Evolutionary conservation across 1,139 yeast species (phyloP).

Genomic region (Meyerozyma carpophila): DNA sequence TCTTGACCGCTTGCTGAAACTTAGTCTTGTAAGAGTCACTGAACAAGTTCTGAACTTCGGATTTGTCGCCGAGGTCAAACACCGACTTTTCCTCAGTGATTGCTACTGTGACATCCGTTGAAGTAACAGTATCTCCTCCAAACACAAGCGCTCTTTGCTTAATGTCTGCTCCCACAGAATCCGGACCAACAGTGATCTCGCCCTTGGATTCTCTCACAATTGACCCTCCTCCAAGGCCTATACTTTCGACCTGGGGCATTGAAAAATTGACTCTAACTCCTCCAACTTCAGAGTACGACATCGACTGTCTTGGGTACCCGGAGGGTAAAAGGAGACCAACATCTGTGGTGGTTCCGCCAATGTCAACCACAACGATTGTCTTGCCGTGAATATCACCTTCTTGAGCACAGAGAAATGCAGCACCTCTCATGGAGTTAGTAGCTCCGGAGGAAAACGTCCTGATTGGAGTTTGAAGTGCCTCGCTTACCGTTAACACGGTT

Average conservation of each 20-base stretch:
- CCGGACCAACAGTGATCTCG: constrained; percentile 31
- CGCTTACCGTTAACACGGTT: constrained; percentile 29
- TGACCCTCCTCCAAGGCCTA: constrained; percentile 43
- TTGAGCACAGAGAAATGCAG: constrained; percentile 30
- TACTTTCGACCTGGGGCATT: constrained; percentile 40
- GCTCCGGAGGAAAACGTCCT: constrained; percentile 41
- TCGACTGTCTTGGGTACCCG: constrained; percentile 36
- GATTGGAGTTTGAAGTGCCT: constrained; percentile 30
- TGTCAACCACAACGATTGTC: constrained; percentile 30
- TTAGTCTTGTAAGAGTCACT: constrained; percentile 2
- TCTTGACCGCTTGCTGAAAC: constrained; percentile 17
- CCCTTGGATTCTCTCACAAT: constrained; percentile 21
- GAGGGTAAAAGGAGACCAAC: constrained; percentile 32
- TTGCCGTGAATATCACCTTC: constrained; percentile 19
- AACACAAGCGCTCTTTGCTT: constrained; percentile 21
- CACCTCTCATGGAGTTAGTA: constrained; percentile 43
- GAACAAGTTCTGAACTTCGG: constrained; percentile 8
- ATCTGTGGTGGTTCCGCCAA: constrained; percentile 44
- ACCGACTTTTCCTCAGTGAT: constrained; percentile 5
- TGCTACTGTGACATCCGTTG: constrained; percentile 31
- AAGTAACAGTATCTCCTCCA: constrained; percentile 30
- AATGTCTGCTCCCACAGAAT: constrained; percentile 35
- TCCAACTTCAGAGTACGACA: constrained; percentile 31
- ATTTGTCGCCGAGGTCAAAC: constrained; percentile 9
- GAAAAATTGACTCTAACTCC: constrained; percentile 39